Evolutionary conservation across 768 basidiomycete genomes (phyloP).

Genomic region (Calocera viscosa): DNA sequence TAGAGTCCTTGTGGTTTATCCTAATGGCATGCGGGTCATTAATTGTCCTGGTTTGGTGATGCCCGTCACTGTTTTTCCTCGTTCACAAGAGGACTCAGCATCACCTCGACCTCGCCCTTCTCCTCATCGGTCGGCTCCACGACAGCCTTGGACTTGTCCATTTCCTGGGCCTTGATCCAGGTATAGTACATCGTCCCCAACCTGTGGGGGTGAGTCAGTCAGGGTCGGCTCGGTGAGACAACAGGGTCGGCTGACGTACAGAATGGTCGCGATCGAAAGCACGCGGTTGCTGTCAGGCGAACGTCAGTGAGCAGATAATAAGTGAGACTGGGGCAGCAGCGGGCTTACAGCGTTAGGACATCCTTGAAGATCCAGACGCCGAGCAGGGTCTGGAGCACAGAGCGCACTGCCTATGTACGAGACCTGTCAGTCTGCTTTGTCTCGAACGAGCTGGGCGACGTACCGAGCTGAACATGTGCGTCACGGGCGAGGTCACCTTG

Average conservation of each 20-base stretch:
- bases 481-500: conserved; percentile 56
- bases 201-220: not conserved
- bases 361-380: conserved; percentile 70
- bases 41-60: not conserved
- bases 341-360: conserved; percentile 56
- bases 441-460: conserved; percentile 22
- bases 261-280: conserved; percentile 52
- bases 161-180: conserved; percentile 32
- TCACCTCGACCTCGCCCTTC: conserved; percentile 18
- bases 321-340: not conserved
- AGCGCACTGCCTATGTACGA: conserved; percentile 50
- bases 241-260: conserved; percentile 32
- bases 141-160: not conserved
- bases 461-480: conserved; percentile 75
- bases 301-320: conserved; percentile 10
- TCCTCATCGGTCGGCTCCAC: conserved; percentile 19
- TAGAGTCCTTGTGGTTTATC: conserved; percentile 11
- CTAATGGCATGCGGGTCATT: not conserved
- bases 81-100: conserved; percentile 21
- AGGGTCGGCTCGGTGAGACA: not conserved
- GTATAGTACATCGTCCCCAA: conserved; percentile 40
- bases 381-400: conserved; percentile 70
- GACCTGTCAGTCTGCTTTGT: conserved; percentile 14
- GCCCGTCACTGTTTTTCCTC: conserved; percentile 6
- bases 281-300: conserved; percentile 41